Base-by-base conservation (phyloP, 2,329 filamentous ascomycete species). In the Cladosporium sp. region DNA sequence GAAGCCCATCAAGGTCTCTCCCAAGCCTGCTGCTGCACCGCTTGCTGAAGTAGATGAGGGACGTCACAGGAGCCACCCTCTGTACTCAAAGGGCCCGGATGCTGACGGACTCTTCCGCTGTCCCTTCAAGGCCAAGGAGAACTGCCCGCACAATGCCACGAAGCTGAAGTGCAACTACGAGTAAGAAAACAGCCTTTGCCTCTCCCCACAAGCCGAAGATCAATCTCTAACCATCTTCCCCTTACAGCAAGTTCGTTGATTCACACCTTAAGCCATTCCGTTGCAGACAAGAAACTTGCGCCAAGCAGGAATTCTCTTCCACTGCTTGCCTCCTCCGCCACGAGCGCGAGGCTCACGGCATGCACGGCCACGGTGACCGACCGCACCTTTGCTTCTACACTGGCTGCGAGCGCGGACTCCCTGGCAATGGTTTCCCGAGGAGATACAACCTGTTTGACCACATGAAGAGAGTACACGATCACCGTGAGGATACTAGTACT, bases 121-220 rank as follows among this genome's bases (percentile, higher is more conserved):
- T 84, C 94, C 94, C 6, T 95, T 90, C 84, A 88, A 90, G 77
- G 90, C 88, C 72, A 81, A 84, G 65, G 81, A 85, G 60, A 84
- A 88, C 75, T 98, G 94, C 86, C 91, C 87, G 79, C 94, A 97
- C 87, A 91, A 91, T 81, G 88, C 93, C 49, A 95, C 96, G 76
- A 95, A 96, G 83, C 91, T 98, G 73, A 97, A 97, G 87, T 97
- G 94, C 88, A 96, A 97, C 81, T 98, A 97, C 77, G 93, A 97
- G 93, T 96, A 89, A 86, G 92, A 81, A 35, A 10, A 46, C 52
- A 56, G 21, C 4, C 35, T 31, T 21, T 31, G 1, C 50, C 52
- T 21, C n/a, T 18, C 37, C 18, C 58, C 29, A 31, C 12, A n/a
- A 29, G 28, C 14, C 28, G 10, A 29, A 49, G 68, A 67, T 71